Percentiles rank a stretch among this genome's conserved stretches.
phyloP scores from a whole-genome alignment of 495 filamentous ascomycete genomes.

The Ascodesmis nigricans region DNA sequence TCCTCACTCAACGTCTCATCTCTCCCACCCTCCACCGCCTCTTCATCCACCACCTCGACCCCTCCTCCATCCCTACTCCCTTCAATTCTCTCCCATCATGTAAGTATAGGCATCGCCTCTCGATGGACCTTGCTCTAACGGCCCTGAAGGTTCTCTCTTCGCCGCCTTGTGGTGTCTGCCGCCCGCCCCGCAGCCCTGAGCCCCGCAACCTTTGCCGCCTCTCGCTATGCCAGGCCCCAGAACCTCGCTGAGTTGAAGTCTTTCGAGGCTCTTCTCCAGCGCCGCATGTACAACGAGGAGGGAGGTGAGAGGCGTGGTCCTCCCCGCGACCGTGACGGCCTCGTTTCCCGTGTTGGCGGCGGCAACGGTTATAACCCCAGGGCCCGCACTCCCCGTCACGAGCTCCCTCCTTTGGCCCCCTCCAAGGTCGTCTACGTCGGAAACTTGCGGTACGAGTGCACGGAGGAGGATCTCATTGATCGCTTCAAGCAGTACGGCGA shows the following conservation, averaged over 20 bases:
- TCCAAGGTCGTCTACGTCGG: conserved; percentile 44
- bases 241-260: conserved; percentile 18
- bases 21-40: background rate
- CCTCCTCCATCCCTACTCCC: conserved; percentile 2
- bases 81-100: conserved; percentile 3
- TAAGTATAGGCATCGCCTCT: conserved; percentile 23
- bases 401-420: conserved; percentile 8
- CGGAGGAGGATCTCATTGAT: conserved; percentile 42
- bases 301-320: background rate
- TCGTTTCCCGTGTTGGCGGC: background rate
- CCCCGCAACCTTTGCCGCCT: conserved; percentile 12
- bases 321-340: background rate
- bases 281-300: conserved; percentile 11
- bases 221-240: conserved; percentile 12
- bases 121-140: conserved; percentile 75
- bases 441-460: conserved; percentile 72
- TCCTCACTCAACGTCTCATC: background rate
- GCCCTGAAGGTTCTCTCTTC: conserved; percentile 18
- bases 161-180: conserved; percentile 15
- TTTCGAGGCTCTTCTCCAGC: conserved; percentile 17
- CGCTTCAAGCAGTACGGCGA: conserved; percentile 45
- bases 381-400: conserved; percentile 8
- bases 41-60: background rate
- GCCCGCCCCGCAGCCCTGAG: conserved; percentile 13
- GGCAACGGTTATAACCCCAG: background rate